Evolutionary conservation across 257 asterid species (phyloP).

Genomic region (Voacanga thouarsii): DNA sequence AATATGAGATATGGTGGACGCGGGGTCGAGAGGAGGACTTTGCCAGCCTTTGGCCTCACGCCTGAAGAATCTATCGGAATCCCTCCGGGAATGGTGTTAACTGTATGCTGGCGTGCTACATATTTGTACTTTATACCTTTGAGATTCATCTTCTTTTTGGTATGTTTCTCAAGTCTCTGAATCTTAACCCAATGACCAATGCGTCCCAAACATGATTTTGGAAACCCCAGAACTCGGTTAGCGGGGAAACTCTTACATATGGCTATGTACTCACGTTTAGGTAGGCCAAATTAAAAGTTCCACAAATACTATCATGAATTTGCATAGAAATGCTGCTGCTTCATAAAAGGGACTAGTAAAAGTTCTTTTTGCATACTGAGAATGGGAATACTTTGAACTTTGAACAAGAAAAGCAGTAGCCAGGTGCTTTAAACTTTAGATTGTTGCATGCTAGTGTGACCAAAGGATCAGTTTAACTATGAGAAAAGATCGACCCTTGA

Average conservation of each 20-base stretch:
- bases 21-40: constrained; percentile 20
- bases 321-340: not conserved
- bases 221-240: constrained; percentile 21
- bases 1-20: not conserved
- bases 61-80: constrained; percentile 41
- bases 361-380: not conserved
- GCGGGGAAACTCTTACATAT: constrained; percentile 9
- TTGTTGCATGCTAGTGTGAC: not conserved
- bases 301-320: not conserved
- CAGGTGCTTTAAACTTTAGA: not conserved
- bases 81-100: constrained; percentile 35
- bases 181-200: constrained; percentile 24
- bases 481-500: too few relatives aligned
- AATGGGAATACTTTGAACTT: constrained; percentile 9
- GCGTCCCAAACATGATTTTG: constrained; percentile 23
- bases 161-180: constrained; percentile 19
- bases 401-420: not conserved
- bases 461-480: constrained; percentile 2
- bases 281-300: too few relatives aligned
- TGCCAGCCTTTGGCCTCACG: constrained; percentile 68
- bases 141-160: constrained; percentile 11
- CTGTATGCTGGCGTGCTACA: constrained; percentile 50
- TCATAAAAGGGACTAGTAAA: not conserved
- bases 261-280: not conserved
- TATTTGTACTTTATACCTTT: constrained; percentile 18